Evolutionary conservation across 345 rosid genomes (phyloP).

Genomic region (Gossypium longicalyx): DNA sequence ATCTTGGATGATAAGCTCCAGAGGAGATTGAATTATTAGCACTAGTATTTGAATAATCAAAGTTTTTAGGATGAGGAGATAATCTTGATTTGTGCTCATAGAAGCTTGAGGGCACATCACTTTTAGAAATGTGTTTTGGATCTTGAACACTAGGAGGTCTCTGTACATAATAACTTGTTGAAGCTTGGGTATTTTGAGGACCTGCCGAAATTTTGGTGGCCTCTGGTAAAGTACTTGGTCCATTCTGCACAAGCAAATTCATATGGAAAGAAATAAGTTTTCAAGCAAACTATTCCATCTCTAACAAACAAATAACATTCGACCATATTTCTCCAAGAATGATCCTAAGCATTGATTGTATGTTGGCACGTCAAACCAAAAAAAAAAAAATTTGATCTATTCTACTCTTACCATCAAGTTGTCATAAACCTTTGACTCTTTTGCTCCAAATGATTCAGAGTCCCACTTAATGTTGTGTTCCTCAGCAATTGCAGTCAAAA

Average conservation of each 20-base stretch:
- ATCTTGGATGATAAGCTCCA: constrained; percentile 26
- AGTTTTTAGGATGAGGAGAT: constrained; percentile 31
- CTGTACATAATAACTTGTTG: constrained; percentile 19
- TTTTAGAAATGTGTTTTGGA: constrained; percentile 32
- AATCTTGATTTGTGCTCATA: constrained; percentile 29
- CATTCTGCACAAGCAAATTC: constrained; percentile 50
- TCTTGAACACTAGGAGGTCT: constrained; percentile 35
- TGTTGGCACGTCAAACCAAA: neutral
- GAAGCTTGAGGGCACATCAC: constrained; percentile 24
- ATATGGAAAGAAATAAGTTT: constrained; percentile 9
- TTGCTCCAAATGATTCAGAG: constrained; percentile 50
- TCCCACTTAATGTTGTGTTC: constrained; percentile 84
- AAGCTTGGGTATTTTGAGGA: constrained; percentile 35
- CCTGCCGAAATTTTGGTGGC: constrained; percentile 25
- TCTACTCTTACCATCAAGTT: constrained; percentile 50
- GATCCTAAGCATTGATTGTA: neutral
- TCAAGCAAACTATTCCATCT: constrained; percentile 14
- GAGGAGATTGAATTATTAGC: constrained; percentile 13
- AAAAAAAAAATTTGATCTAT: constrained; percentile 2
- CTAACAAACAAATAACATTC: neutral
- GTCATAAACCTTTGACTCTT: constrained; percentile 41
- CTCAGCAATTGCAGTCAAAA: constrained; percentile 71
- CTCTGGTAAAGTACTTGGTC: constrained; percentile 43
- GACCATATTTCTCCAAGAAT: neutral
- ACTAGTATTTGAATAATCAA: constrained; percentile 26